Base-by-base conservation (phyloP, 2,329 filamentous ascomycete species). In the Phoma sp. region DNA sequence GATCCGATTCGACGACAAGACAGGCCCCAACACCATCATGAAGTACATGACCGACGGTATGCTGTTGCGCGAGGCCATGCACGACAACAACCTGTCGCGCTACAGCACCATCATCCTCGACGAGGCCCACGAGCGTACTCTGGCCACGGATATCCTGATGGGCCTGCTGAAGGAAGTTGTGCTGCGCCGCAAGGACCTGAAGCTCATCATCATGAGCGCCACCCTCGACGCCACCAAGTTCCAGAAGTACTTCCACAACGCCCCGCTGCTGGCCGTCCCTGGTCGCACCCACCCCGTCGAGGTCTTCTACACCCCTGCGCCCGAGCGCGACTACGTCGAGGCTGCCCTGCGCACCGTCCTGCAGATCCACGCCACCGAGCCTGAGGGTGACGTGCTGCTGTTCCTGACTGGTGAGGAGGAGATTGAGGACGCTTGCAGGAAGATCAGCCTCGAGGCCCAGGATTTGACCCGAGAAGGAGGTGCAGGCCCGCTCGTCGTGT, bases 21-120 rank as follows among this genome's bases (percentile, higher is more conserved):
- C 93, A 0, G 91, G 88, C 60, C 87, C 91, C 2, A 84, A 88
- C 15, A 99, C 95, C 1, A 91, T 88, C 70, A 96, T 99, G 80
- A 99, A 99, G 79, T 99, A 99, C 79, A 97, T 99, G 93, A 99
- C 95, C 14, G 95, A 99, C 68, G 95, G 95, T 76, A 98, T 98
- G 91, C 84, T 99, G 73, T 88, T 97, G 77, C 86, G 95, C 79
- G 95, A 99, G 78, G 92, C 97, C 72, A 83, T 99, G 45, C 84
- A 97, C 63, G 95, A 99, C 72, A 90, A 93, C 0, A 90, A 96
- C 66, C 79, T 99, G 62, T 90, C 84, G 69, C 87, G 90, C 61
- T 99, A 99, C 72, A 96, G 92, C 1, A 92, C 95, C 56, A 97
- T 99, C 69, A 99, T 99, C 88, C 83, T 99, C 65, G 95, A 99